phyloP scores from a whole-genome alignment of 345 rosid species.

The Ailanthus altissimus region DNA sequence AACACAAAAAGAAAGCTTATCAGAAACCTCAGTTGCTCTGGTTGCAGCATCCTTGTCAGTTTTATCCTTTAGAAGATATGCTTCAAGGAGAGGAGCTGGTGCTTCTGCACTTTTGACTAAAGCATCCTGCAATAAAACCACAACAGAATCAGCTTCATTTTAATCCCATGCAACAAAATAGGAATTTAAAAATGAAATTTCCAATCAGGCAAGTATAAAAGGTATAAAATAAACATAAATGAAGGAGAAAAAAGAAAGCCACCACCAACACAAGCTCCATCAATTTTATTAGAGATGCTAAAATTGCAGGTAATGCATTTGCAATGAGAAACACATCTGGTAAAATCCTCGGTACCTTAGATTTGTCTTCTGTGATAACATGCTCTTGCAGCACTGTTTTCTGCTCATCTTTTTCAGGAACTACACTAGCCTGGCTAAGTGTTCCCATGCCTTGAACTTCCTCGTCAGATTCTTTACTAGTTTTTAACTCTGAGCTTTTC shows the following conservation, averaged over 20 bases:
- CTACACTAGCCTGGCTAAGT: conserved; percentile 28
- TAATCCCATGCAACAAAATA: conserved; percentile 1
- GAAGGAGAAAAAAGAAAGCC: background rate
- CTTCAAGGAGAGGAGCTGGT: conserved; percentile 63
- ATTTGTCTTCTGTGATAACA: conserved; percentile 23
- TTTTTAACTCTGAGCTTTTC: conserved; percentile 37
- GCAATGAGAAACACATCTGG: background rate
- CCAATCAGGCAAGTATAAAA: background rate
- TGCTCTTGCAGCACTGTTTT: conserved; percentile 24
- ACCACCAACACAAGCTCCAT: background rate
- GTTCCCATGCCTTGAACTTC: conserved; percentile 30
- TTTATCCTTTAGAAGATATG: conserved; percentile 64
- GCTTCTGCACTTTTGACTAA: conserved; percentile 30
- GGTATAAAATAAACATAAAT: background rate
- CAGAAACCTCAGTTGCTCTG: conserved; percentile 47
- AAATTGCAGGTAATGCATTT: background rate
- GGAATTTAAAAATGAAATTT: background rate
- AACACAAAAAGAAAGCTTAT: conserved; percentile 15
- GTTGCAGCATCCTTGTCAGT: conserved; percentile 37
- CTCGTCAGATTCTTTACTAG: conserved; percentile 37
- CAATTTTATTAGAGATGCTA: background rate
- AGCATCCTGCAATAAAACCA: conserved; percentile 40
- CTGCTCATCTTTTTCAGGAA: conserved; percentile 28
- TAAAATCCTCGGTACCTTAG: conserved; percentile 43
- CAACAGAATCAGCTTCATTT: background rate